A percentile compares a stretch with the other conserved stretches of the same genome.
phyloP scores from a whole-genome alignment of 208 protist genomes.

The Trypanosoma lewisi region DNA sequence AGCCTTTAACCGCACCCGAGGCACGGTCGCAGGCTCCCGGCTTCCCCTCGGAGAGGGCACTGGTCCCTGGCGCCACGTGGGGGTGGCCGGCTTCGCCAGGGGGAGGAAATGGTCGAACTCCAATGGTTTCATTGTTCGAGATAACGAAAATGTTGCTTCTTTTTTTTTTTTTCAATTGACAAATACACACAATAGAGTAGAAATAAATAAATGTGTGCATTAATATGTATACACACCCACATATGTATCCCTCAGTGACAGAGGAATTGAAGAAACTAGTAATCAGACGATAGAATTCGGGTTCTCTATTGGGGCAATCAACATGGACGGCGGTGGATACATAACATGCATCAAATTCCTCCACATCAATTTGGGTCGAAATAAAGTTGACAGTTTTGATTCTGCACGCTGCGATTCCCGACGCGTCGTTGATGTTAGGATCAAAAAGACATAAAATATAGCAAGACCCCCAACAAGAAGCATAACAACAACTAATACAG shows the following conservation, averaged over 20 bases:
- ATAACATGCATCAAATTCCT: conserved; percentile 21
- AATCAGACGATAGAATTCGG: not conserved
- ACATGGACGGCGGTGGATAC: conserved; percentile 21
- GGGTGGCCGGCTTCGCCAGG: no score
- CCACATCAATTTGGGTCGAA: conserved; percentile 14
- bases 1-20: no score
- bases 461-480: conserved; percentile 55
- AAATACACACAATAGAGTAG: not conserved
- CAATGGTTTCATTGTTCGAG: no score
- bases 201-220: not conserved
- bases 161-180: no score
- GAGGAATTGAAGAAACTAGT: not conserved
- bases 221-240: not conserved
- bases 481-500: conserved; percentile 44
- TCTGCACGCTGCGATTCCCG: conserved; percentile 23
- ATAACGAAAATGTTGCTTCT: no score
- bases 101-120: no score
- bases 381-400: not conserved
- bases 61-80: no score
- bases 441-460: conserved; percentile 56
- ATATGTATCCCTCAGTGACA: not conserved
- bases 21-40: no score
- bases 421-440: conserved; percentile 40
- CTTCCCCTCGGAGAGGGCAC: no score
- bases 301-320: not conserved